A percentile compares a stretch with the other conserved stretches of the same genome.
These are phyloP conservation scores for Pichia thaimueangensis DNA, from an alignment of 805 yeast species.

Conservation along the genomic window DNA sequence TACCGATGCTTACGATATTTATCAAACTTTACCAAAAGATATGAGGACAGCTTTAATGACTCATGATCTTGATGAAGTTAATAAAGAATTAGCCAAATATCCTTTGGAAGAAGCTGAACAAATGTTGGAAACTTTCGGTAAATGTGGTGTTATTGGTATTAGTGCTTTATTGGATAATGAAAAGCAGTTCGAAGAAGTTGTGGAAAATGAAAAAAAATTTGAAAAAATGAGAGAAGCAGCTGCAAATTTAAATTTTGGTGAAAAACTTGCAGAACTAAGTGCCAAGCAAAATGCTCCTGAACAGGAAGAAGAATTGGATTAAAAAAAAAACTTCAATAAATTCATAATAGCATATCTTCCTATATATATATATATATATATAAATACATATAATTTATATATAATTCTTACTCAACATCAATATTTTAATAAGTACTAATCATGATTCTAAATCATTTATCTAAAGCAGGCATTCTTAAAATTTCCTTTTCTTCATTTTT, in stretches of 20 bases:
- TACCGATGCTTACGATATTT: constrained; percentile 45
- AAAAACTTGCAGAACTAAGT: constrained; percentile 2
- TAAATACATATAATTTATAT: background rate
- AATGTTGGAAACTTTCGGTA: constrained; percentile 65
- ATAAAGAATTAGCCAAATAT: constrained; percentile 70
- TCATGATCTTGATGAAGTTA: constrained; percentile 67
- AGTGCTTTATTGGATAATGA: constrained; percentile 72
- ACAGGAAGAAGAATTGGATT: background rate
- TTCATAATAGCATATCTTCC: too few species aligned
- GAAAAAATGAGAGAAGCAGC: constrained; percentile 12
- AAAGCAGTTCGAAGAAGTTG: constrained; percentile 52
- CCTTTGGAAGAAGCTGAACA: constrained; percentile 74
- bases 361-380: constrained; percentile 2
- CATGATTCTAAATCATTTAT: too few species aligned
- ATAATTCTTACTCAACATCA: too few species aligned
- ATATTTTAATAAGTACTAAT: too few species aligned
- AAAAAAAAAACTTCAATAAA: too few species aligned
- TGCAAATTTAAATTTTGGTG: constrained; percentile 10
- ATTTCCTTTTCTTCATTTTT: constrained; percentile 66
- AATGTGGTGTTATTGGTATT: constrained; percentile 78
- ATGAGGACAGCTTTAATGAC: constrained; percentile 77
- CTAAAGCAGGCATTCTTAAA: constrained; percentile 79
- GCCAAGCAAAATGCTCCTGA: too few species aligned
- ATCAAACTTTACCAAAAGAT: constrained; percentile 48
- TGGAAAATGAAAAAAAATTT: constrained; percentile 32